Base-by-base conservation (phyloP, 2,329 filamentous ascomycete genomes). In the Aspergillus latus region DNA sequence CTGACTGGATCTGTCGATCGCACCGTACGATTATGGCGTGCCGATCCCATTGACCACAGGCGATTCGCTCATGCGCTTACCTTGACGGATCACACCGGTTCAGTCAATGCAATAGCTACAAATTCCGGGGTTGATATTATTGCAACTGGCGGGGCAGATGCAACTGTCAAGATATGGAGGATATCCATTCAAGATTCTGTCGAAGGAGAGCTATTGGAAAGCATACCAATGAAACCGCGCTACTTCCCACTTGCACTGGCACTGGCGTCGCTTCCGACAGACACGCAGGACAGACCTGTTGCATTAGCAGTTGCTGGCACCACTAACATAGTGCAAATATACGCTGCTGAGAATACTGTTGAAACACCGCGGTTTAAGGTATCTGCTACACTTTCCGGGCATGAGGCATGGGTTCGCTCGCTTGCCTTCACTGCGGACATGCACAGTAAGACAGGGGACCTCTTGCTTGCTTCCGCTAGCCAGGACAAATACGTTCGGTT, bases 401-500 rank as follows among this genome's bases (percentile, higher is more conserved):
- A 99, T 67, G 94, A 99, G 74, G 93, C 90, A 55, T 99, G 94
- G 94, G 86, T 99, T 46, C 83, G 93, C 47, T 93, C 91, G 11
- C 79, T 99, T 10, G 87, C 87, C 60, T 94, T 99, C 63, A 83
- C 84, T 1, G 78, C 78, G 58, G 89, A 94, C 68, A 81, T 74
- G 11, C 69, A 76, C 2, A 75, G 76, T 21, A 62, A 74, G 0
- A 72, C 77, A 0, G 83, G 84, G 51, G 92, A 97, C 69, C 71
- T 96, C 3, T 75, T 97, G 21, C 82, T 99, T 16, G 91, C 93
- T 0, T 97, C 93, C 9, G 92, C 92, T 21, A 97, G 93, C 70
- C 94, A 99, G 72, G 94, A 99, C 74, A 97, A 96, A 75, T 99
- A 97, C 67, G 88, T 97, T 57, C 88, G 94, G 40, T 82, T 99